A percentile compares a stretch with the other conserved stretches of the same genome.
phyloP scores from a whole-genome alignment of 148 eudicot genomes.

The Mesembryanthemum crystallinum region DNA sequence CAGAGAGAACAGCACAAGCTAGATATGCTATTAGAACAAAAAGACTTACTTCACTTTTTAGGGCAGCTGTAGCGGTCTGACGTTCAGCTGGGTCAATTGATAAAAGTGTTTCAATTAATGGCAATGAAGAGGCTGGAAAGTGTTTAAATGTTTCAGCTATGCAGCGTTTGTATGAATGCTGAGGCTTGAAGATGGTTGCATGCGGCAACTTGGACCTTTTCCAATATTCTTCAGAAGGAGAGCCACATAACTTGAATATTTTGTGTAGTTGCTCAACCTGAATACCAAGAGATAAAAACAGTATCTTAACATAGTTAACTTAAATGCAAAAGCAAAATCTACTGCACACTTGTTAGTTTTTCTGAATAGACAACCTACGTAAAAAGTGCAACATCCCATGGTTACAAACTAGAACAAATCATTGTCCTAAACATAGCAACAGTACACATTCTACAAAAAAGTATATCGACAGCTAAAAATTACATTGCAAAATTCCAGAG shows the following conservation, averaged over 20 bases:
- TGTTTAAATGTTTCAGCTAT: constrained; percentile 68
- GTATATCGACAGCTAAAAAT: neutral
- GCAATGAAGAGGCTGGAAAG: constrained; percentile 74
- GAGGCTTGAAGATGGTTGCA: constrained; percentile 83
- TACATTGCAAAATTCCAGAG: neutral
- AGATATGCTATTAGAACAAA: constrained; percentile 1
- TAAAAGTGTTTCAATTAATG: constrained; percentile 71
- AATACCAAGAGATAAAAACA: neutral
- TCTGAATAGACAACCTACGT: neutral
- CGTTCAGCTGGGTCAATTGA: constrained; percentile 80
- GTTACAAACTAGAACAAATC: neutral
- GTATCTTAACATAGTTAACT: neutral
- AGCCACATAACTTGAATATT: constrained; percentile 84
- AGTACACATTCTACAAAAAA: neutral
- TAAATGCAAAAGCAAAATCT: neutral
- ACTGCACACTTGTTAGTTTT: neutral
- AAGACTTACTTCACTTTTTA: constrained; percentile 66
- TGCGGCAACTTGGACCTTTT: constrained; percentile 77
- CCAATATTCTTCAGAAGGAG: constrained; percentile 84
- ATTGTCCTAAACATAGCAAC: neutral
- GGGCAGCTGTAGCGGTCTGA: constrained; percentile 68
- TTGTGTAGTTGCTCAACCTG: constrained; percentile 90
- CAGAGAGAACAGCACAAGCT: constrained; percentile 10
- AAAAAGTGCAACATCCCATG: neutral
- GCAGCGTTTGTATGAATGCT: constrained; percentile 72